A percentile compares a stretch with the other conserved stretches of the same genome.
Evolutionary conservation across 345 rosid species (phyloP).

Genomic region (Salix purpurea): DNA sequence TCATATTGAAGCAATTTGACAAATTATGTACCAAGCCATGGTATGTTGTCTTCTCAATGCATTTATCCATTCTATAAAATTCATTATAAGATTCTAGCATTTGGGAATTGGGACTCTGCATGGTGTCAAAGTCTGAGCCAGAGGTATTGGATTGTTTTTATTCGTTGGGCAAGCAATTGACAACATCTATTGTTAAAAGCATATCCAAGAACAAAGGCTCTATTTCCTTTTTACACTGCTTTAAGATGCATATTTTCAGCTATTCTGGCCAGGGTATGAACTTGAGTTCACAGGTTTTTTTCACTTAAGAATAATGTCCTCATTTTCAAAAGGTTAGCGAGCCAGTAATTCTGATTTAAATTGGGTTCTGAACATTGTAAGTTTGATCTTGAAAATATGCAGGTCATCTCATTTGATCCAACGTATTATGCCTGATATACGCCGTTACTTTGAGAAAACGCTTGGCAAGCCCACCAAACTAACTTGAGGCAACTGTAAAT

Average conservation of each 20-base stretch:
- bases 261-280: background rate
- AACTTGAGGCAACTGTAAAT: slow-evolving; percentile 23
- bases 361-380: background rate
- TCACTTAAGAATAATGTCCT: background rate
- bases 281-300: background rate
- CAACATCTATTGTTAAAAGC: background rate
- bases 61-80: background rate
- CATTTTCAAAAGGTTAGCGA: background rate
- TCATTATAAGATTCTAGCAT: background rate
- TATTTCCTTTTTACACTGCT: background rate
- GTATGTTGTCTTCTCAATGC: slow-evolving; percentile 25
- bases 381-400: slow-evolving; percentile 6
- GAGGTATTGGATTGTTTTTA: background rate
- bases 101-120: background rate
- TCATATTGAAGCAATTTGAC: slow-evolving; percentile 49
- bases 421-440: slow-evolving; percentile 51
- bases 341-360: background rate
- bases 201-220: background rate
- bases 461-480: slow-evolving; percentile 34
- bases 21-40: slow-evolving; percentile 52
- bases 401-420: slow-evolving; percentile 45
- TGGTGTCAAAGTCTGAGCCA: background rate
- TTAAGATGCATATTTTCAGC: background rate
- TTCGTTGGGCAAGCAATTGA: background rate
- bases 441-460: slow-evolving; percentile 37